A percentile compares a stretch with the other conserved stretches of the same genome.
phyloP scores from a whole-genome alignment of 139 green algal genomes.

The Chlorella sp. region DNA sequence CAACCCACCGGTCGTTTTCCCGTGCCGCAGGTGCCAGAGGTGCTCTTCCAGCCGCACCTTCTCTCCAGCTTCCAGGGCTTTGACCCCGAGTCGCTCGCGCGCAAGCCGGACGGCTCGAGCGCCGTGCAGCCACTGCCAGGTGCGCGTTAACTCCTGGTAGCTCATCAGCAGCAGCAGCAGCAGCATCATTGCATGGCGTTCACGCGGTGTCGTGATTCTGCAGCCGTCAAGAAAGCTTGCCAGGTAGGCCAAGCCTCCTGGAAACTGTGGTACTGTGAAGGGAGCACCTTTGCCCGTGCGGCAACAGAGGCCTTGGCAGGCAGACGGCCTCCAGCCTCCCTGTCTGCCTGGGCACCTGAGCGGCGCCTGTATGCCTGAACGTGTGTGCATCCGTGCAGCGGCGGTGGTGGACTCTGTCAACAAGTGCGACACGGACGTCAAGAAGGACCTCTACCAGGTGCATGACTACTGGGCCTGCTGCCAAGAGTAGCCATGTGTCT shows the following conservation, averaged over 20 bases:
- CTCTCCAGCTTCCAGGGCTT: conserved; percentile 12
- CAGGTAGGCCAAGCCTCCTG: no score
- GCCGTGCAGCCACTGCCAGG: background rate
- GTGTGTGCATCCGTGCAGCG: conserved; percentile 28
- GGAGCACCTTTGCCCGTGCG: no score
- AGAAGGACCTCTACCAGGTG: conserved; percentile 71
- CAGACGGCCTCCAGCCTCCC: no score
- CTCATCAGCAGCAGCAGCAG: background rate
- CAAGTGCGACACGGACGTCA: conserved; percentile 80
- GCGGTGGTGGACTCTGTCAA: conserved; percentile 67
- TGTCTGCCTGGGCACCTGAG: no score
- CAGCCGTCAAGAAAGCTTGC: background rate
- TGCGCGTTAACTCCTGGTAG: no score
- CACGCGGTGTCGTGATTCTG: no score
- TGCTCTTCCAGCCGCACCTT: conserved; percentile 13
- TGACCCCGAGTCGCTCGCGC: background rate
- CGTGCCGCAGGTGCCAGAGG: conserved; percentile 5
- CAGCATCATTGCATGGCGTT: background rate
- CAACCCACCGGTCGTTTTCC: no score
- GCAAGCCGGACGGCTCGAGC: conserved; percentile 4
- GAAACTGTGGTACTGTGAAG: no score
- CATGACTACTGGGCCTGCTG: no score
- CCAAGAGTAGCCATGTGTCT: no score
- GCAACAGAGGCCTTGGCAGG: no score
- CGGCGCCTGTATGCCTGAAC: no score